phyloP scores from a whole-genome alignment of 2,329 filamentous ascomycete species.

The Aureobasidium leucospermi region DNA sequence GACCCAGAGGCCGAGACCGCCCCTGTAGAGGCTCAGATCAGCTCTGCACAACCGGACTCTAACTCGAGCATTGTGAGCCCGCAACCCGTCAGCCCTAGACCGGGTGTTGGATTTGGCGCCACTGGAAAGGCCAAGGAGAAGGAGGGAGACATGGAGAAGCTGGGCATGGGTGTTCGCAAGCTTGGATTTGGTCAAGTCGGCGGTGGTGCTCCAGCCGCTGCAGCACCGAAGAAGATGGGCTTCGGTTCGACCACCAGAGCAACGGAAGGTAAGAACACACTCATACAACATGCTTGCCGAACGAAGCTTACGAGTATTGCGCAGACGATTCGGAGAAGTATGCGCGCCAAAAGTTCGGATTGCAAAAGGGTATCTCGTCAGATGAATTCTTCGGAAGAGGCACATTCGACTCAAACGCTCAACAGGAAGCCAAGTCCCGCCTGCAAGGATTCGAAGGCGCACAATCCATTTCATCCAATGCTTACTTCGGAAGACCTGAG shows the following conservation, averaged over 20 bases:
- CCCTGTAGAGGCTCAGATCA: conserved; percentile 31
- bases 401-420: conserved; percentile 68
- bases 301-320: not conserved
- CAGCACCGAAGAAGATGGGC: conserved; percentile 61
- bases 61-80: conserved; percentile 63
- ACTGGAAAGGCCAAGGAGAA: conserved; percentile 45
- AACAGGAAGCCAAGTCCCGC: conserved; percentile 78
- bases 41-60: conserved; percentile 36
- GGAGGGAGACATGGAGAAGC: conserved; percentile 70
- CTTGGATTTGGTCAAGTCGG: conserved; percentile 85
- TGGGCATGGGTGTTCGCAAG: conserved; percentile 81
- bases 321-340: conserved; percentile 70
- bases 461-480: conserved; percentile 86
- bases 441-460: conserved; percentile 92
- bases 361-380: conserved; percentile 91
- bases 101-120: conserved; percentile 54
- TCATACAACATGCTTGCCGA: not conserved
- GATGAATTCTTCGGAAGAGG: conserved; percentile 98
- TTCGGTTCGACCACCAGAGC: conserved; percentile 67
- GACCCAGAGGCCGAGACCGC: conserved; percentile 71
- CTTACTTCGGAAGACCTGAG: conserved; percentile 92
- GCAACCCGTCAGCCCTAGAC: conserved; percentile 63
- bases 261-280: conserved; percentile 51
- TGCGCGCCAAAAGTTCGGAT: conserved; percentile 80
- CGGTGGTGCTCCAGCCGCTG: conserved; percentile 47